Base-by-base conservation (phyloP, 176 grass and related monocot species). In the Dactylis glomerata region DNA sequence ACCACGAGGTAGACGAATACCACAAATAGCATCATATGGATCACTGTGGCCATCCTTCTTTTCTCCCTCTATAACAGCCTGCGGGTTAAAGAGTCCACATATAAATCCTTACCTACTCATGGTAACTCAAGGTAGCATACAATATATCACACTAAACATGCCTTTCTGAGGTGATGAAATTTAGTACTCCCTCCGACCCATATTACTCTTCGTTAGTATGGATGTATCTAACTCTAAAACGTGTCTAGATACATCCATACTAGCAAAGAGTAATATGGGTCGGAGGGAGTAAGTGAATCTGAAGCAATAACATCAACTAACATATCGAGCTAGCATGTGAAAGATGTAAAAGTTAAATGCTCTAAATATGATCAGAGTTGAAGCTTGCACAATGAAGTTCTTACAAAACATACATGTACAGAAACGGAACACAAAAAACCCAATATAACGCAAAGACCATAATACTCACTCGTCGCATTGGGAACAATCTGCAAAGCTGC, bases 401-500 rank as follows among this genome's bases (percentile, higher is more conserved):
- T 17, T 38, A 63, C 31, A 80, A 67, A 56, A 28, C 15, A 17
- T 56, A 75, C 50, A 74, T 68, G 28, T 32, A 80, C 8, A 57
- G 22, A 7, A 81, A 40, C n/a, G n/a, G 34, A 55, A 82, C 16
- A 27, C 45, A 74, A 9, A 50, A 27, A 58, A 68, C 8, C 14
- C 46, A 81, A 1, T 55, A 16, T n/a, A 5, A 72, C 8, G 3
- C 5, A 6, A 82, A 72, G 36, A 30, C 15, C 3, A 63, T 66
- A 78, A 12, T 37, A 94, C 91, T 92, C 91, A 94, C 97, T 56
- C 82, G 89, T 45, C 79, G 90, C 88, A 99, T 89, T 71, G 91
- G 93, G 45, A 96, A 99, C 72, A 99, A 76, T 71, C 76, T 92
- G 76, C 88, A 96, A 41, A 99, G 92, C 77, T 99, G 97, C 77